phyloP scores from a whole-genome alignment of 352 stramenopile genomes.

The Phytophthora uliginosa region DNA sequence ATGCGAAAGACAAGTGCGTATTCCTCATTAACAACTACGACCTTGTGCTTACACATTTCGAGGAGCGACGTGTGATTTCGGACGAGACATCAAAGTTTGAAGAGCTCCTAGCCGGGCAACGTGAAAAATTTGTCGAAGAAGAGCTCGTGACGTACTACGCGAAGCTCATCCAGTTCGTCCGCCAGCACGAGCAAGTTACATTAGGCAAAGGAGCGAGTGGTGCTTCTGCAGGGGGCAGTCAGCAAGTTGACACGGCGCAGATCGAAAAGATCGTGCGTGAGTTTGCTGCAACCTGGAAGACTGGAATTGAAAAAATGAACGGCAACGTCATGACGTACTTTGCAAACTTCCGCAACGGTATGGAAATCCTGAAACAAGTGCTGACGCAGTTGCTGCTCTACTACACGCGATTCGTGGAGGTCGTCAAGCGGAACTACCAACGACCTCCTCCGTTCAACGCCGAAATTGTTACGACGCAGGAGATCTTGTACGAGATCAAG shows the following conservation, averaged over 20 bases:
- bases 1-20: conserved; percentile 95
- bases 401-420: conserved; percentile 99
- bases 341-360: conserved; percentile 98
- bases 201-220: conserved; percentile 39
- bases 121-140: conserved; percentile 98
- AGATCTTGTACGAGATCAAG: conserved; percentile 99
- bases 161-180: conserved; percentile 98
- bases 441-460: conserved; percentile 88
- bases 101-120: conserved; percentile 93
- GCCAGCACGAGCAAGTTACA: conserved; percentile 93
- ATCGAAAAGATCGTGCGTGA: conserved; percentile 96
- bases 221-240: conserved; percentile 18
- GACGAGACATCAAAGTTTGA: conserved; percentile 97
- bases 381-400: conserved; percentile 98
- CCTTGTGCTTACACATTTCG: conserved; percentile 96
- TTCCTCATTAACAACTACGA: conserved; percentile 99
- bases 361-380: conserved; percentile 99
- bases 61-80: conserved; percentile 94
- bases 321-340: conserved; percentile 98
- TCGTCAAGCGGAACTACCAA: conserved; percentile 95
- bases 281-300: conserved; percentile 97
- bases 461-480: conserved; percentile 96
- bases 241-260: conserved; percentile 88
- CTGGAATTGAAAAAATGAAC: conserved; percentile 98
- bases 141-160: conserved; percentile 95